These are phyloP conservation scores for Fragaria iinumae DNA, from an alignment of 306 rosid species.

Conservation along the genomic window DNA sequence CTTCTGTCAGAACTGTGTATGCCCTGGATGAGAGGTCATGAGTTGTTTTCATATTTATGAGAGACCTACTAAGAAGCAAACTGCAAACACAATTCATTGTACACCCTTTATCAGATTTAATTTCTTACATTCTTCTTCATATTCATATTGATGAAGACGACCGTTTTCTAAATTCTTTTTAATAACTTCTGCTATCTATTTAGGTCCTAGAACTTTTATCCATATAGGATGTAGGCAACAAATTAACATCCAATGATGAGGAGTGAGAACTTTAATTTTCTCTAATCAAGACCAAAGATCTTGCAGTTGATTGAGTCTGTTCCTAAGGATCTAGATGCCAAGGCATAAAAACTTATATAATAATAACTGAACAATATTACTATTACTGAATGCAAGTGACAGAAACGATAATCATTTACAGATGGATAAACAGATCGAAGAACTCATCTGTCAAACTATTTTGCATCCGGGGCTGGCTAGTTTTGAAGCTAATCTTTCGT, in stretches of 20 bases:
- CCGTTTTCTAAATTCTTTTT: neutral
- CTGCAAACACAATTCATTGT: neutral
- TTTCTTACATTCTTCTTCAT: constrained; percentile 9
- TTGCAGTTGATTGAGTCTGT: neutral
- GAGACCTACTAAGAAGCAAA: neutral
- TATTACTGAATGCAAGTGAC: neutral
- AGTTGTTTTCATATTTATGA: constrained; percentile 17
- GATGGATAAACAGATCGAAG: neutral
- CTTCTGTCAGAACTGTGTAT: neutral
- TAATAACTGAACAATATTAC: neutral
- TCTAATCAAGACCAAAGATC: neutral
- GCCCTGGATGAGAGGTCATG: constrained; percentile 23
- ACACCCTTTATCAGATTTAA: neutral
- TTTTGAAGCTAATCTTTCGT: neutral
- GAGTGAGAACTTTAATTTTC: neutral
- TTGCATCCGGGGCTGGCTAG: neutral
- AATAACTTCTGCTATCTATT: neutral
- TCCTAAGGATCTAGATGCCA: neutral
- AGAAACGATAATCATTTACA: neutral
- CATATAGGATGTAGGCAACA: neutral
- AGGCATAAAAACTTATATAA: neutral
- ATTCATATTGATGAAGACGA: neutral
- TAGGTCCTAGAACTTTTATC: neutral
- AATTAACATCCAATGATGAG: neutral
- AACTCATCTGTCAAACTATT: neutral